Evolutionary conservation across 805 yeast species (phyloP).

Genomic region (Myxozyma nipponensis): DNA sequence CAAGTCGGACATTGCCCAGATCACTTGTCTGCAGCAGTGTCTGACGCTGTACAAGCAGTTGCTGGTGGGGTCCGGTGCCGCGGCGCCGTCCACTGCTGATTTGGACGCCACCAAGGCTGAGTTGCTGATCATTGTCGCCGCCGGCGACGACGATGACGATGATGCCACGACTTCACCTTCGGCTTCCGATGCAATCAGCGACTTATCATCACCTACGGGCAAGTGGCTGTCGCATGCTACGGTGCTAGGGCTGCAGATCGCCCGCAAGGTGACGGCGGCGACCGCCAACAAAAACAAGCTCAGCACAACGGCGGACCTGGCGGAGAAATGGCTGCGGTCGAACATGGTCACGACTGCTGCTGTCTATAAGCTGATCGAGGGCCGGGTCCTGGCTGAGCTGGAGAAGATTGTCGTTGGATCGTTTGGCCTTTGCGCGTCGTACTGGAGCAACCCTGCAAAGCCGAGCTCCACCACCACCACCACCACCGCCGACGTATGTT

Average conservation of each 20-base stretch:
- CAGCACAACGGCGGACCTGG: conserved; percentile 5
- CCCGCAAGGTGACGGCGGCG: conserved; percentile 10
- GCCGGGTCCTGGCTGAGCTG: conserved; percentile 18
- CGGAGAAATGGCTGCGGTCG: conserved; percentile 11
- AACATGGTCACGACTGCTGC: neutral
- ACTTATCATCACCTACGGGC: neutral
- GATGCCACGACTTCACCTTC: neutral
- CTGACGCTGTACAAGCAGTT: conserved; percentile 68
- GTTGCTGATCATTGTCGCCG: conserved; percentile 23
- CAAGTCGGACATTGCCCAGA: conserved; percentile 80
- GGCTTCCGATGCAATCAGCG: neutral
- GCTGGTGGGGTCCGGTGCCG: conserved; percentile 30
- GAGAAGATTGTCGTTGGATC: conserved; percentile 10
- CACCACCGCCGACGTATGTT: conserved; percentile 1
- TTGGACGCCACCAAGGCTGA: conserved; percentile 23
- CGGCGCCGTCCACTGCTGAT: conserved; percentile 7
- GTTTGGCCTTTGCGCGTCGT: neutral
- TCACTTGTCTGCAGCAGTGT: conserved; percentile 75
- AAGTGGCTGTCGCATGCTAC: conserved; percentile 13
- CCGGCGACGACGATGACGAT: conserved; percentile 1
- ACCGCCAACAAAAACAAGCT: conserved; percentile 4
- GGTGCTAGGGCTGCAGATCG: conserved; percentile 23
- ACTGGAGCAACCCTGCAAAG: neutral
- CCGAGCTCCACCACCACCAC: neutral
- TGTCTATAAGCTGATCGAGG: conserved; percentile 19